Evolutionary conservation across 2,329 filamentous ascomycete species (phyloP), one percentile per base, ranked within the genome.

Genomic region (Arthrobotrys megalospora): DNA sequence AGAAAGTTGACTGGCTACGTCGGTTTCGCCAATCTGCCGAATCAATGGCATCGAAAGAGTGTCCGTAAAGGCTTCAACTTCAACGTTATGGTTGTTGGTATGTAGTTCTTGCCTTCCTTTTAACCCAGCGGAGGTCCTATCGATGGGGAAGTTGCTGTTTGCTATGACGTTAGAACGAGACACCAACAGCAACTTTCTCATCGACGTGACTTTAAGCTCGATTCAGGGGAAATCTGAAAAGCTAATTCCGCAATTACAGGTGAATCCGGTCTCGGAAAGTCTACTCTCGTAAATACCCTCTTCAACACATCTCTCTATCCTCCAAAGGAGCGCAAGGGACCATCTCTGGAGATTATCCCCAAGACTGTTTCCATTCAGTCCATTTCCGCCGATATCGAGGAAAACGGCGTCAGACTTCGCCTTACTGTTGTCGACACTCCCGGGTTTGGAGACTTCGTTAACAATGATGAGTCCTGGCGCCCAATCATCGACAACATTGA

Each of bases 1-100:
- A 91, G 96, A 86, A 99, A 99, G 89, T 88, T 99, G 84, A 98
- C 96, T 63, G 96, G 96, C 84, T 99, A 98, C 83, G 96, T 99
- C 83, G 96, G 96, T 81, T 99, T 99, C 84, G 96, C 96, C 85
- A 99, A 99, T 86, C 87, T 99, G 84, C 96, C 96, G 81, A 99
- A 99, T 88, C 96, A 99, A 87, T 99, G 96, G 96, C 96, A 99
- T 89, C 95, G 96, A 86, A 99, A 99, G 92, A 97, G 94, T 90
- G 96, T 99, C 83, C 93, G 96, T 85, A 99, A 99, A 87, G 96
- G 96, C 80, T 99, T 99, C 90, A 99, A 98, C 90, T 99, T 99
- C 89, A 99, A 99, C 85, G 96, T 99, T 82, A 99, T 99, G 96
- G 96, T 99, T 86, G 96, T 99, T 86, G 96, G 96, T 98, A 89